Evolutionary conservation across 805 yeast species (phyloP).

Genomic region (Yamadazyma phyllophila): DNA sequence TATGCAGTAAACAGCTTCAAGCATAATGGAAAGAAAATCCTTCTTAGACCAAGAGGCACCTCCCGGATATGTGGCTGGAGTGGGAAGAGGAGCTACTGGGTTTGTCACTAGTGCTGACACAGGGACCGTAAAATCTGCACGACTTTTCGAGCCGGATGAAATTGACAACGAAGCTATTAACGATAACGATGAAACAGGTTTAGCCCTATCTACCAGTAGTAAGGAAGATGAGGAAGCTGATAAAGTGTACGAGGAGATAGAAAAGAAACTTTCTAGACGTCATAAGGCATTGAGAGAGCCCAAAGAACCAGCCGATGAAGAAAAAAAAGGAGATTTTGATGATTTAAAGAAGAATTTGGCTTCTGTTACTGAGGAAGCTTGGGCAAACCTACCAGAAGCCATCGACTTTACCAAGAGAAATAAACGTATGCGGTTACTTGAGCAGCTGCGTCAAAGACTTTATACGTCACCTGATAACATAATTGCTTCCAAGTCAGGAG

Average conservation of each 20-base stretch:
- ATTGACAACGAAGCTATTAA: constrained; percentile 29
- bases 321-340: constrained; percentile 47
- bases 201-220: constrained; percentile 16
- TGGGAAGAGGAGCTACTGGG: constrained; percentile 95
- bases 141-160: constrained; percentile 25
- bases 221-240: constrained; percentile 82
- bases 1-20: not conserved
- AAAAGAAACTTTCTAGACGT: constrained; percentile 41
- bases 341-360: constrained; percentile 66
- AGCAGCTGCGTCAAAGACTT: constrained; percentile 61
- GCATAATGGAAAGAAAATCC: constrained; percentile 48
- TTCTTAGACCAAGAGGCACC: constrained; percentile 88
- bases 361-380: constrained; percentile 61
- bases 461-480: constrained; percentile 83
- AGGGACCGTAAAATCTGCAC: constrained; percentile 38
- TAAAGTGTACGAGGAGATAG: constrained; percentile 63
- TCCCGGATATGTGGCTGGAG: constrained; percentile 84
- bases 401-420: constrained; percentile 81
- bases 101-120: constrained; percentile 83
- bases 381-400: constrained; percentile 84
- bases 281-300: constrained; percentile 20
- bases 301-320: constrained; percentile 13
- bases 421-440: constrained; percentile 64
- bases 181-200: constrained; percentile 30
- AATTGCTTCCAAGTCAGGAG: constrained; percentile 28